A percentile compares a stretch with the other conserved stretches of the same genome.
Conservation (phyloP, 768 basidiomycete genomes). For the Tylopilus sp. region DNA sequence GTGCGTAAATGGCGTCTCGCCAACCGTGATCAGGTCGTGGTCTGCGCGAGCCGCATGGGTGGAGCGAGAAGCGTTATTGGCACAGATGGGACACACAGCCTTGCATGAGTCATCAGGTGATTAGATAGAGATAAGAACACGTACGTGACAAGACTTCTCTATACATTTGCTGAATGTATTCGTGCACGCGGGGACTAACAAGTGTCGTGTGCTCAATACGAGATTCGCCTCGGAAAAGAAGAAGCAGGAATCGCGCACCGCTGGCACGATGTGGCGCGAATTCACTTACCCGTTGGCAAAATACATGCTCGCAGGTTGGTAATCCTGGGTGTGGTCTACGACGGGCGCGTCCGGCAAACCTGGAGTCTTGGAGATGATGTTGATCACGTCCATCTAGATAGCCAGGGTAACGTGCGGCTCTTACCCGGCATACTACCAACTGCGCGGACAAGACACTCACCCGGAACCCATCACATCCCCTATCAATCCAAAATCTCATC, state of each 20-base stretch:
- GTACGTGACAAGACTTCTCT: conserved; percentile 54
- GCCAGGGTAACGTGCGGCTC: background rate
- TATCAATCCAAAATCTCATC: conserved; percentile 72
- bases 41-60: conserved; percentile 31
- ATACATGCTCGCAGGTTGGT: conserved; percentile 51
- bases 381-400: conserved; percentile 66
- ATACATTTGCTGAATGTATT: conserved; percentile 67
- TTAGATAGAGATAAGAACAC: conserved; percentile 24
- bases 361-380: conserved; percentile 58
- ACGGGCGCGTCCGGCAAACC: conserved; percentile 68
- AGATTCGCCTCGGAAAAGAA: background rate
- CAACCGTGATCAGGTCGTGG: conserved; percentile 60
- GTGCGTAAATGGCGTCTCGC: conserved; percentile 60
- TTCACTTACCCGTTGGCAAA: conserved; percentile 56
- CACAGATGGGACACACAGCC: background rate
- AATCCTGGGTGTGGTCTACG: conserved; percentile 44
- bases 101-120: conserved; percentile 10
- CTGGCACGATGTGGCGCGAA: conserved; percentile 7
- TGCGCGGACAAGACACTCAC: conserved; percentile 36
- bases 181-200: conserved; percentile 60
- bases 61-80: background rate
- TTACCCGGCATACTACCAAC: background rate
- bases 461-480: conserved; percentile 74
- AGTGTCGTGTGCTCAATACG: background rate
- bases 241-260: conserved; percentile 2